Evolutionary conservation across 441 rosid genomes (phyloP).

Genomic region (Brassica hybrid): DNA sequence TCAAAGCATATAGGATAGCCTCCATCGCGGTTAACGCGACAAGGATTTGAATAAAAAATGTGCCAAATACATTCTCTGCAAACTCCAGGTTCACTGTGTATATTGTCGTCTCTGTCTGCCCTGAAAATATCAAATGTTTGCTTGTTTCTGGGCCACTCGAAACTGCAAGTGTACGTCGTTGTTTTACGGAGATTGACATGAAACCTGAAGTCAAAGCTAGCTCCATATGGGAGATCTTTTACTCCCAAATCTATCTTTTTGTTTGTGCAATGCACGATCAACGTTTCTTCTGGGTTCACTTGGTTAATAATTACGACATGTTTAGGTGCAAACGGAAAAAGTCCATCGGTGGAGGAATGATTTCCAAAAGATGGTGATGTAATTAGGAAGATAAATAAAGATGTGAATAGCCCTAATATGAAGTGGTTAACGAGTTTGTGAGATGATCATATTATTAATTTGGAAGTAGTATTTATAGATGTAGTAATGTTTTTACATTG

Average conservation of each 20-base stretch:
- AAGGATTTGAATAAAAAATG: conserved; percentile 9
- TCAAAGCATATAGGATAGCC: background rate
- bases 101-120: background rate
- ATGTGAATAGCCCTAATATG: background rate
- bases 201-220: conserved; percentile 17
- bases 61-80: conserved; percentile 32
- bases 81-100: background rate
- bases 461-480: background rate
- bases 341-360: background rate
- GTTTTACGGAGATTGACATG: conserved; percentile 22
- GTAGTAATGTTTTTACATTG: background rate
- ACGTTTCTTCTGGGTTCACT: no score
- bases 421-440: background rate
- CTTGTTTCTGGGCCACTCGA: conserved; percentile 10
- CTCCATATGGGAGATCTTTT: background rate
- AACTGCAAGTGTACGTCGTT: conserved; percentile 3
- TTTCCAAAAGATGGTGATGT: background rate
- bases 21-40: conserved; percentile 23
- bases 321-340: background rate
- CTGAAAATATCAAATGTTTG: conserved; percentile 24
- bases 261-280: conserved; percentile 11
- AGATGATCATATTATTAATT: background rate
- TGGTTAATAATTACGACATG: no score
- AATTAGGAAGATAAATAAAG: background rate
- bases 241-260: conserved; percentile 1